Percentiles rank a stretch among this genome's conserved stretches.
These are phyloP conservation scores for Cercis canadensis DNA, from an alignment of 306 rosid species.

Conservation along the genomic window DNA sequence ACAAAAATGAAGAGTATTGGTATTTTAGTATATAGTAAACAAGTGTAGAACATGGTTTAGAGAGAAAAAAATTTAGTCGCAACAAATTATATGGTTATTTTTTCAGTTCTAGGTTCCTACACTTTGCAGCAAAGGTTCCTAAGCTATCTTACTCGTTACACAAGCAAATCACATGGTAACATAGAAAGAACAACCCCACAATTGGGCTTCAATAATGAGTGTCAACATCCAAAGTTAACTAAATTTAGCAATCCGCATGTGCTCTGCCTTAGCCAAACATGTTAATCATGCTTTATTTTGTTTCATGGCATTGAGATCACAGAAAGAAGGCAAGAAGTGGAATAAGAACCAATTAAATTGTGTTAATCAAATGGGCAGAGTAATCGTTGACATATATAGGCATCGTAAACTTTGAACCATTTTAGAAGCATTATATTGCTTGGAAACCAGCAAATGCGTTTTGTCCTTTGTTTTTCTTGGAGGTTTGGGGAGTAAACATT, in stretches of 20 bases:
- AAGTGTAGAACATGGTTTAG: too few species aligned
- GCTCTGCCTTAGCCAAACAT: slow-evolving; percentile 14
- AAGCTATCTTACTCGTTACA: background rate
- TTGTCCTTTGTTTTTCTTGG: background rate
- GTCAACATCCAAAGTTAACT: background rate
- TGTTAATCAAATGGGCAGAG: too few species aligned
- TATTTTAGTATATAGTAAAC: too few species aligned
- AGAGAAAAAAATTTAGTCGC: too few species aligned
- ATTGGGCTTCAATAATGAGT: background rate
- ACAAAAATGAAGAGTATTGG: too few species aligned
- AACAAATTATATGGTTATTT: too few species aligned
- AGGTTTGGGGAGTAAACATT: background rate
- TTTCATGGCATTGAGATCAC: background rate
- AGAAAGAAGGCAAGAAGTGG: too few species aligned
- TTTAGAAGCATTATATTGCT: too few species aligned
- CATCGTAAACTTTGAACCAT: too few species aligned
- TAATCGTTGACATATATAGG: too few species aligned
- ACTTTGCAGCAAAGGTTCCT: background rate
- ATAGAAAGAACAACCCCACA: background rate
- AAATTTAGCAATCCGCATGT: slow-evolving; percentile 8
- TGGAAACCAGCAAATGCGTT: background rate
- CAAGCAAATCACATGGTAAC: slow-evolving; percentile 25
- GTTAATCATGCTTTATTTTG: background rate
- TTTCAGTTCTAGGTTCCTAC: background rate
- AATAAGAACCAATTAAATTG: background rate